phyloP scores from a whole-genome alignment of 2,329 filamentous ascomycete genomes.

The Cordyceps javanica region DNA sequence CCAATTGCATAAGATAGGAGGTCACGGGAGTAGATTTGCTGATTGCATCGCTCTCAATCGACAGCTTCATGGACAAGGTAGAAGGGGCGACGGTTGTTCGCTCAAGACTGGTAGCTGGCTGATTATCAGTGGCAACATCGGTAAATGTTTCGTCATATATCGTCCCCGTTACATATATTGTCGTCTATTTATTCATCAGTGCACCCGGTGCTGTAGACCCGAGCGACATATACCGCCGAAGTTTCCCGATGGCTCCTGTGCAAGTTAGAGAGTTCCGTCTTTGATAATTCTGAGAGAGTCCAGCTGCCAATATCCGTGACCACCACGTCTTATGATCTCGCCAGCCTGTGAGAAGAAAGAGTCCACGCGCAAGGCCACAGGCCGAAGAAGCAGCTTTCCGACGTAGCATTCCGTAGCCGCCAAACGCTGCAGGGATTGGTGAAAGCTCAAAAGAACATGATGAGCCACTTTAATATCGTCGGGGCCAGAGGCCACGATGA shows the following conservation, averaged over 20 bases:
- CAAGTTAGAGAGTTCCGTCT: conserved; percentile 1
- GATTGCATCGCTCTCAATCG: no score
- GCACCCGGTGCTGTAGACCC: neutral
- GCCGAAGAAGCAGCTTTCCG: conserved; percentile 27
- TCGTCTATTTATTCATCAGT: neutral
- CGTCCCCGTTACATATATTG: no score
- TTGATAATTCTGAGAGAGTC: conserved; percentile 10
- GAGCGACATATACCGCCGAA: neutral
- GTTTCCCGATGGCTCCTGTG: neutral
- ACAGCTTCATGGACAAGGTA: no score
- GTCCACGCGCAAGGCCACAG: conserved; percentile 31
- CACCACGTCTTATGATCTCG: conserved; percentile 20
- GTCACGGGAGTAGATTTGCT: no score
- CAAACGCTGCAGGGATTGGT: conserved; percentile 30
- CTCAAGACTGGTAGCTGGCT: no score
- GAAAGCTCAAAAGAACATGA: conserved; percentile 31
- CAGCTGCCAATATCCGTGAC: conserved; percentile 15
- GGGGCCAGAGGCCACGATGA: conserved; percentile 34
- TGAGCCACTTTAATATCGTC: conserved; percentile 30
- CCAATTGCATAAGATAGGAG: no score
- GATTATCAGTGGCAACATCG: no score
- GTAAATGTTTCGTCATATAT: no score
- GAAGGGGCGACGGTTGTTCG: no score
- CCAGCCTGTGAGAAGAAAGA: conserved; percentile 35
- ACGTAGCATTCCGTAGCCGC: conserved; percentile 25